Base-by-base conservation (phyloP, 306 rosid genomes). In the Prosopis cineraria region DNA sequence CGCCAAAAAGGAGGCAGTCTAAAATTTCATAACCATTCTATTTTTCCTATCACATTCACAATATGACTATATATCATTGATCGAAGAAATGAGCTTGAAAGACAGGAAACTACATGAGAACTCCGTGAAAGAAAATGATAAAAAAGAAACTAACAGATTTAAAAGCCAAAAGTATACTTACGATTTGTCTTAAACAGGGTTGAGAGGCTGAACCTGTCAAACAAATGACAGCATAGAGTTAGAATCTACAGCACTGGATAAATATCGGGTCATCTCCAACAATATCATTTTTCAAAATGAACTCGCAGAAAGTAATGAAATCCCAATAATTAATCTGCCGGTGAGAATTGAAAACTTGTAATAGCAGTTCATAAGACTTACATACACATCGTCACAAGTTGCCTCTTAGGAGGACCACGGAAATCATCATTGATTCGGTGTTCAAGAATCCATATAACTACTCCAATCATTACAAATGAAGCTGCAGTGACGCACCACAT, bases 201-300 rank as follows among this genome's bases (percentile, higher is more conserved):
- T 67, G 98, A 95, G 92, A 95, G 89, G 84, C 93, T 95, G 93
- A 95, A 95, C 96, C 98, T 95, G 96, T 81, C 84, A 90, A 68
- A 78, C 74, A 76, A 85, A 83, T 72, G 69, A 34, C 74, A 81
- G 53, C 79, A 53, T 47, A 68, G 72, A 70, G 80, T 88, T 80
- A 87, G 82, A 74, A 69, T 66, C 80, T 60, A 53, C 59, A 78
- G 62, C 68, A 66, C 63, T 25, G 60, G 36, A 76, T 69, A 36
- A 65, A 47, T 53, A 62, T 22, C 11, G 27, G 66, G 34, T 75
- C 48, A 60, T 31, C 34, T 56, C 64, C 25, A 55, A 65, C 80
- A 66, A 56, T 70, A 76, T 60, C 39, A 79, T 73, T 33, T 44
- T 43, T 9, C 55, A 37, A 45, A 70, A 70, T 64, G 75, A 52